Percentiles rank a stretch among this genome's conserved stretches.
These are phyloP conservation scores for Yamadazyma atmosphaerica DNA, from an alignment of 1,139 yeast genomes.

Conservation along the genomic window DNA sequence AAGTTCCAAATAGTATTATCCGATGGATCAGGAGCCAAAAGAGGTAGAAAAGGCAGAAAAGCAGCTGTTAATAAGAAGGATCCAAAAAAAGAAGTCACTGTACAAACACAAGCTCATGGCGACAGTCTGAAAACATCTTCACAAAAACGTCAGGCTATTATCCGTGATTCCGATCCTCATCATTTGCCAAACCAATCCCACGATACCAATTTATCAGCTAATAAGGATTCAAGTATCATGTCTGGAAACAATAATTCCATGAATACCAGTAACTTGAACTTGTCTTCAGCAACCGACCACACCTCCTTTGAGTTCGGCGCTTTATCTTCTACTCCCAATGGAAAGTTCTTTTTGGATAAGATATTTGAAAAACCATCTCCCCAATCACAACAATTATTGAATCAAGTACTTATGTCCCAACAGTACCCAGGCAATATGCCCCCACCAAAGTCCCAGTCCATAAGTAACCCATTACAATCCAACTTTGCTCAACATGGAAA, in stretches of 20 bases:
- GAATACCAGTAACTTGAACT: constrained; percentile 24
- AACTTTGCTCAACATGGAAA: constrained; percentile 5
- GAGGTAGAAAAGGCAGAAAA: constrained; percentile 24
- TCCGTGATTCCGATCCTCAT: neutral
- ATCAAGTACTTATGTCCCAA: constrained; percentile 22
- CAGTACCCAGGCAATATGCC: constrained; percentile 25
- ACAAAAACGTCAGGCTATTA: constrained; percentile 3
- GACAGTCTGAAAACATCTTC: neutral
- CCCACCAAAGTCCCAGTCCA: constrained; percentile 18
- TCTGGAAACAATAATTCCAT: constrained; percentile 30
- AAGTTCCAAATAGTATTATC: constrained; percentile 56
- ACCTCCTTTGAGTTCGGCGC: constrained; percentile 28
- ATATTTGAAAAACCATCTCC: constrained; percentile 45
- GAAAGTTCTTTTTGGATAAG: constrained; percentile 41
- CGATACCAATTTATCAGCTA: constrained; percentile 4
- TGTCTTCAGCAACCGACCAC: constrained; percentile 22
- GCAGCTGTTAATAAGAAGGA: constrained; percentile 11
- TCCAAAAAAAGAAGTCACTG: constrained; percentile 12
- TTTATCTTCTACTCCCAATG: constrained; percentile 43
- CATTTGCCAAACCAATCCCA: neutral
- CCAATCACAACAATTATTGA: constrained; percentile 23
- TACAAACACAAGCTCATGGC: constrained; percentile 11
- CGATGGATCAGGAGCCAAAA: constrained; percentile 46
- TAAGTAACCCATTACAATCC: constrained; percentile 1
- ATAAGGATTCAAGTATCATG: constrained; percentile 24